Base-by-base conservation (phyloP, 2,329 filamentous ascomycete species). In the Claviceps maximensis region DNA sequence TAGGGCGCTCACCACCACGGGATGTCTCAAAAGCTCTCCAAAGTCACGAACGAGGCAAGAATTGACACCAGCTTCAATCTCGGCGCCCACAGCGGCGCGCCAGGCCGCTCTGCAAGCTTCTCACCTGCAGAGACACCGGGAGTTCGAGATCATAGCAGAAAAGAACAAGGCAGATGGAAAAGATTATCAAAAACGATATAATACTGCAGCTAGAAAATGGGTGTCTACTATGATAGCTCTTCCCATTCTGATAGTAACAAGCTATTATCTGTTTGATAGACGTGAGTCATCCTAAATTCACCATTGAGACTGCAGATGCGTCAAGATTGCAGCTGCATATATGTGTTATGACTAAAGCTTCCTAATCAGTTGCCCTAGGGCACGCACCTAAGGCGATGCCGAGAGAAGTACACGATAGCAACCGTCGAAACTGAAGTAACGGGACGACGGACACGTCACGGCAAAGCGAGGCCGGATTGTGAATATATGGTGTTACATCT, bases 171-270 rank as follows among this genome's bases (percentile, higher is more conserved):
- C 58, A 47, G 56, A 55, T 33, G 53, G 62, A 45, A 57, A 67
- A 40, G 69, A 71, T 45, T 75, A 72, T 57, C 64, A 70, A 58
- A 60, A 60, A 55, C 67, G 71, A 42, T 77, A 75, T 60, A 70
- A 73, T 52, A 58, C 60, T 40, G 70, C 72, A 31, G 68, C 71
- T 52, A 62, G 73, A 54, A 73, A 69, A 58, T 79, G 74, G 68
- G 64, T 69, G 3, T 64, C 67, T 23, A 56, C 70, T 8, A 74
- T 81, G 58, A 70, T 80, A 52, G 76, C 74, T 25, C 58, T 79
- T 63, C 78, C 78, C 2, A 72, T 81, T 33, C 59, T 79, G 4
- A 55, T 80, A 15, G 76, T 81, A 49, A 77, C 75, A 27, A 78
- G 77, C 23, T 80, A 77, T 56, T 72, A 71, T 50, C 61, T 81